phyloP scores from a whole-genome alignment of 768 basidiomycete species.

The Lactarius psammicola region DNA sequence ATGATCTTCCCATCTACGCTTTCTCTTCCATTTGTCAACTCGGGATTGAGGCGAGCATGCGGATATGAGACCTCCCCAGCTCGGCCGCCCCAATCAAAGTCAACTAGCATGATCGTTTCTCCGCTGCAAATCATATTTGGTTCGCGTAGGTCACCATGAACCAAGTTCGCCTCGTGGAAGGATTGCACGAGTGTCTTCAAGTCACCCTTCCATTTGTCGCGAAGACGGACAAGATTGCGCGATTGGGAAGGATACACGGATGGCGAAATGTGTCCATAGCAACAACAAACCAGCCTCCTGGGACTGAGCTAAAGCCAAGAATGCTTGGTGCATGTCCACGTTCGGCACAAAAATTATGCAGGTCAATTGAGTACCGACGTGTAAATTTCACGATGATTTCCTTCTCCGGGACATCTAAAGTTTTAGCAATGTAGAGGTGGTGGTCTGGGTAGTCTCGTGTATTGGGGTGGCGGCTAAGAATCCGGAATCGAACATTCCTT shows the following conservation, averaged over 20 bases:
- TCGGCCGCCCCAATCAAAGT: too few species aligned
- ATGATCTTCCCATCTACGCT: too few species aligned
- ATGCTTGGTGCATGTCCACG: neutral
- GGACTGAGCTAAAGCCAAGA: neutral
- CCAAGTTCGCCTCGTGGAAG: neutral
- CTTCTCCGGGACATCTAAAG: neutral
- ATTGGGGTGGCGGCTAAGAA: neutral
- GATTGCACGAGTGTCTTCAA: neutral
- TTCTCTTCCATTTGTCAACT: too few species aligned
- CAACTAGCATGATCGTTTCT: too few species aligned
- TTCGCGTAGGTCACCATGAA: neutral
- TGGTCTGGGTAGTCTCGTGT: neutral
- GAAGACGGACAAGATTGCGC: neutral
- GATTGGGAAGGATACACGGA: neutral
- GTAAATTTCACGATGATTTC: slow-evolving; percentile 2
- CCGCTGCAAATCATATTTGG: too few species aligned
- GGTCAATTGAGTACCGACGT: neutral
- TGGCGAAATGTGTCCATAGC: neutral
- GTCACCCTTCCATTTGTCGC: neutral
- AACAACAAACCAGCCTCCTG: neutral
- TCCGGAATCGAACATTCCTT: neutral
- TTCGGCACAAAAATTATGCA: slow-evolving; percentile 3
- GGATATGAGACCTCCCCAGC: too few species aligned
- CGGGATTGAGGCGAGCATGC: neutral
- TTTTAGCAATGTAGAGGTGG: neutral